Evolutionary conservation across 129 eudicot species (phyloP), one percentile per base, ranked within the genome.

Genomic region (Lactuca sativa): DNA sequence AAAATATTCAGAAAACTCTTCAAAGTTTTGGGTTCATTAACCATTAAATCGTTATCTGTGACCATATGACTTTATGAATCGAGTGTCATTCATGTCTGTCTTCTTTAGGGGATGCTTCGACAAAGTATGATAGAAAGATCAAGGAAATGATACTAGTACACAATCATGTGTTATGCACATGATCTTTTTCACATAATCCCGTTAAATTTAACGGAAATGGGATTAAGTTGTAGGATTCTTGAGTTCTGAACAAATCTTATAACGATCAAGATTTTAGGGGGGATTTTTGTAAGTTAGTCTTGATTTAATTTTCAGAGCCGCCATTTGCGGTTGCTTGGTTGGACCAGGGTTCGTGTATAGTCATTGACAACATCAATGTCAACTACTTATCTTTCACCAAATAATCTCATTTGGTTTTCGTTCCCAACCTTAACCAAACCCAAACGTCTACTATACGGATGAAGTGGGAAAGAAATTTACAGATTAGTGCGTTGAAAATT

Each of bases 311-410:
- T 71, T 58, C 37, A 47, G 4, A 55, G 79, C 74, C 79, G 44
- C 60, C 79, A 58, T 75, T 32, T 57, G 73, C 41, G 59, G 60
- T 65, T 66, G 10, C 67, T 66, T 8, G 13, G 17, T 33, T 57
- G 66, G 71, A 74, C 32, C 7, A 40, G 43, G 33, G 43, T 34
- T 44, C 73, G 5, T 18, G 59, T 47, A 14, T 7, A 53, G 37
- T 12, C 68, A 32, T 75, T 58, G 74, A 66, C 79, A 34, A 21
- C 3, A 25, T 54, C 13, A 38, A 63, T 37, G 71, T 74, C 47
- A 74, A 59, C 12, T 25, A 74, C 36, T n/a, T 21, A 4, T 47
- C 12, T 47, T 47, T 47, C 52, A 3, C 52, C 15, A 4, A 47
- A 47, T 47, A 47, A 47, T 47, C 52, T 47, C 15, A 47, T 12